Evolutionary conservation across 257 asterid genomes (phyloP).

Genomic region (Pogostemon cablin): DNA sequence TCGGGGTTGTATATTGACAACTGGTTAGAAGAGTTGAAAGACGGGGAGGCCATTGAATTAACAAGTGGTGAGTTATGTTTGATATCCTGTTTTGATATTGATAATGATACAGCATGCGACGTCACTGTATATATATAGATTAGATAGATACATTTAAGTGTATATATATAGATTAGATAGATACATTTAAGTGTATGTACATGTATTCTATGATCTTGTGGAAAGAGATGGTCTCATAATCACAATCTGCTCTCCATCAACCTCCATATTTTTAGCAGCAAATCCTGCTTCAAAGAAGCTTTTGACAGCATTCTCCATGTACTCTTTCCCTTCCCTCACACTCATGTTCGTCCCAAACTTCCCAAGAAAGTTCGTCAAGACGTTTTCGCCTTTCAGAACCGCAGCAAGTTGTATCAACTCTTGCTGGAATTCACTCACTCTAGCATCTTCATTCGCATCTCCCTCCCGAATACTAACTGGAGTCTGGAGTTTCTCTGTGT

Average conservation of each 20-base stretch:
- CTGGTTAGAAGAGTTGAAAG: too few relatives aligned
- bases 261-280: slow-evolving; percentile 67
- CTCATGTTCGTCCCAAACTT: slow-evolving; percentile 64
- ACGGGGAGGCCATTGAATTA: too few relatives aligned
- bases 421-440: slow-evolving; percentile 74
- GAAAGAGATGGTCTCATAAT: slow-evolving; percentile 87
- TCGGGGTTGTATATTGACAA: too few relatives aligned
- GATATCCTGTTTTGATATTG: too few relatives aligned
- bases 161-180: not conserved
- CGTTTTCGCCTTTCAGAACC: slow-evolving; percentile 74
- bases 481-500: slow-evolving; percentile 56
- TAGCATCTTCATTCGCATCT: slow-evolving; percentile 74
- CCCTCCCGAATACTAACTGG: slow-evolving; percentile 64
- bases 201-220: slow-evolving; percentile 42
- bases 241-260: slow-evolving; percentile 58
- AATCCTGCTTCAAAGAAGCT: slow-evolving; percentile 72
- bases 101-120: too few relatives aligned
- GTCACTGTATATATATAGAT: too few relatives aligned
- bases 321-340: slow-evolving; percentile 65
- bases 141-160: not conserved
- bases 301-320: slow-evolving; percentile 63
- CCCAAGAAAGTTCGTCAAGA: slow-evolving; percentile 47
- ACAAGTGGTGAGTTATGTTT: too few relatives aligned
- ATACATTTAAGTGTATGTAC: not conserved
- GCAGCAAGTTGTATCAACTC: slow-evolving; percentile 86